These are phyloP conservation scores for Scheffersomyces cryptocercus DNA, from an alignment of 1,139 yeast species.

Conservation along the genomic window DNA sequence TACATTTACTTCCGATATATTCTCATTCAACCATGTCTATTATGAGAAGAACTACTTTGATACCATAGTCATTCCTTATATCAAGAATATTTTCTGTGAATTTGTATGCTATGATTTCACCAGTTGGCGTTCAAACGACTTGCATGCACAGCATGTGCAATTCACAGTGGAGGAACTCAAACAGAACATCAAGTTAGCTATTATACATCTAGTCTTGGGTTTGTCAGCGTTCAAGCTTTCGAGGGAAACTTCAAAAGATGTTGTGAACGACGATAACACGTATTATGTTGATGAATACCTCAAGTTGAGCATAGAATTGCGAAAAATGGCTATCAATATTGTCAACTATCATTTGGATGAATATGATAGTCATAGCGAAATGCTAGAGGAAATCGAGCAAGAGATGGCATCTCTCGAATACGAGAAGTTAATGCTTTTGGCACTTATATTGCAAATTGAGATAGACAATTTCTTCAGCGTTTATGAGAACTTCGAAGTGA, in stretches of 20 bases:
- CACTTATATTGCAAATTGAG: constrained; percentile 39
- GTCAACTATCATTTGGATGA: constrained; percentile 46
- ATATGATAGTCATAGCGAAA: constrained; percentile 33
- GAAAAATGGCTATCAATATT: constrained; percentile 39
- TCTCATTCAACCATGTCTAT: constrained; percentile 26
- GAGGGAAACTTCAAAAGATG: constrained; percentile 7
- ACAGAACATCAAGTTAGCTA: constrained; percentile 24
- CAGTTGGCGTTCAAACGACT: constrained; percentile 15
- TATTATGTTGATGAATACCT: constrained; percentile 26
- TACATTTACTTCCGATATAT: constrained; percentile 17
- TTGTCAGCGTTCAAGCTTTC: constrained; percentile 28
- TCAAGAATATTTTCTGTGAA: constrained; percentile 34
- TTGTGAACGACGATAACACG: constrained; percentile 12
- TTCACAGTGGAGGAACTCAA: constrained; percentile 11
- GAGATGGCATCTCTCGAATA: constrained; percentile 19
- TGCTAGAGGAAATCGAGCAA: constrained; percentile 11
- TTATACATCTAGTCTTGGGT: constrained; percentile 28
- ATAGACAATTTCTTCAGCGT: constrained; percentile 40
- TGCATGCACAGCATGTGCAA: constrained; percentile 4
- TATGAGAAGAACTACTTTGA: constrained; percentile 30
- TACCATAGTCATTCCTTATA: constrained; percentile 28
- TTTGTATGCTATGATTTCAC: constrained; percentile 25
- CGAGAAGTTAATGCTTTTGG: constrained; percentile 22
- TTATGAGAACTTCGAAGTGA: constrained; percentile 43
- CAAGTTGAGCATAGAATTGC: constrained; percentile 32